Evolutionary conservation across 2,329 filamentous ascomycete genomes (phyloP).

Genomic region (Cytospora leucostoma): DNA sequence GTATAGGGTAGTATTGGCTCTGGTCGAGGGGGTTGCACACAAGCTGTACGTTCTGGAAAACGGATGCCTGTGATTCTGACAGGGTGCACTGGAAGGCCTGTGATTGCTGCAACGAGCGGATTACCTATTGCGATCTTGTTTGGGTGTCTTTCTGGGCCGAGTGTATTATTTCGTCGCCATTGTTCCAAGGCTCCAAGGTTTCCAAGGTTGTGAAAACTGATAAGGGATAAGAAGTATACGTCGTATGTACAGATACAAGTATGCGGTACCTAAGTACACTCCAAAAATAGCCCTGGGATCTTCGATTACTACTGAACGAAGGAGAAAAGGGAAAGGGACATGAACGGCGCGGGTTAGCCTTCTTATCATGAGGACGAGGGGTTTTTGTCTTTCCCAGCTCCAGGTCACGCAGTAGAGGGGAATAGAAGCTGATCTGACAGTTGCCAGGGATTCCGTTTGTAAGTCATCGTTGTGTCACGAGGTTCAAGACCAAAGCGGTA

Average conservation of each 20-base stretch:
- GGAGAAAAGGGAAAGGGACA: not conserved
- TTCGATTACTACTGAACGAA: not conserved
- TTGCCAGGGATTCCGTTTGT: no score
- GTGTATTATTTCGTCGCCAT: not conserved
- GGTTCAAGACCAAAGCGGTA: constrained; percentile 14
- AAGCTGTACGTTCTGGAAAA: constrained; percentile 10
- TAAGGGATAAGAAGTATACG: not conserved
- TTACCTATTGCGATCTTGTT: constrained; percentile 14
- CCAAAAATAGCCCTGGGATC: not conserved
- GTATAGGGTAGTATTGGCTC: not conserved
- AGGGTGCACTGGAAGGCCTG: constrained; percentile 6
- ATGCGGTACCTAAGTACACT: not conserved
- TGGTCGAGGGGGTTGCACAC: not conserved
- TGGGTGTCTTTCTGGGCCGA: constrained; percentile 6
- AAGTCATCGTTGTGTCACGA: constrained; percentile 22
- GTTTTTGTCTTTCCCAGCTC: not conserved
- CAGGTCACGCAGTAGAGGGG: not conserved
- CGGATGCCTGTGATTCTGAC: constrained; percentile 13
- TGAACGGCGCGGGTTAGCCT: not conserved
- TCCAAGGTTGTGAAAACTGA: not conserved
- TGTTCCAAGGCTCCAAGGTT: not conserved
- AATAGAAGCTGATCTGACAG: not conserved
- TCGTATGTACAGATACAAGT: not conserved
- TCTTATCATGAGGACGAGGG: constrained; percentile 14
- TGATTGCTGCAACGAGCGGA: constrained; percentile 13